A percentile compares a stretch with the other conserved stretches of the same genome.
These are phyloP conservation scores for Globisporangium uncinulatum DNA, from an alignment of 352 stramenopile genomes.

Conservation along the genomic window DNA sequence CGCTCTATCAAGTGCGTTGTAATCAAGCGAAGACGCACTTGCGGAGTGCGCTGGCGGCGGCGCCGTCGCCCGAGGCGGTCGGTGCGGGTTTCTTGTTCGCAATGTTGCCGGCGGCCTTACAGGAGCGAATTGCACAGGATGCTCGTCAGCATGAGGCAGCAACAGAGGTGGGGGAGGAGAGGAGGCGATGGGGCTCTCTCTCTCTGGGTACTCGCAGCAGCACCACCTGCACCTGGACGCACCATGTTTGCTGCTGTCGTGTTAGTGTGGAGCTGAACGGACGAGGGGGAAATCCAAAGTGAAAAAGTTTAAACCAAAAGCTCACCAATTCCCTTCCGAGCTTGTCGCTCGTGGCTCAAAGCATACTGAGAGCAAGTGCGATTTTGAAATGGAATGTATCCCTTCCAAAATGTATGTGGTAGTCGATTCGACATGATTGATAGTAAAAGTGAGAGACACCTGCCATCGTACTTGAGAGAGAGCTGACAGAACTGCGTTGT, in stretches of 20 bases:
- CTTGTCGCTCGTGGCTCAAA: neutral
- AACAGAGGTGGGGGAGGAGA: too few relatives aligned
- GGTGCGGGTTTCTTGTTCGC: conserved; percentile 65
- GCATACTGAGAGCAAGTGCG: neutral
- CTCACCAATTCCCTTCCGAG: too few relatives aligned
- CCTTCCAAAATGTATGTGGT: neutral
- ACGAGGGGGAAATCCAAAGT: conserved; percentile 16
- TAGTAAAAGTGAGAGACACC: neutral
- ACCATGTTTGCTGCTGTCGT: conserved; percentile 9
- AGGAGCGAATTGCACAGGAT: neutral
- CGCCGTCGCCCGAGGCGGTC: conserved; percentile 47
- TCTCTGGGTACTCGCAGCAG: too few relatives aligned
- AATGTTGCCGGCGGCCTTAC: conserved; percentile 34
- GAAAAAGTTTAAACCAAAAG: neutral
- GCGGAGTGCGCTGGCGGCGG: conserved; percentile 62
- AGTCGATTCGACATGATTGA: neutral
- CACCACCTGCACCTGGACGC: neutral
- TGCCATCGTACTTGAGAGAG: neutral
- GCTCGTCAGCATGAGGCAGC: neutral
- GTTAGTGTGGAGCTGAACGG: neutral
- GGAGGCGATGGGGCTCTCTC: too few relatives aligned
- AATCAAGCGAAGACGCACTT: conserved; percentile 32
- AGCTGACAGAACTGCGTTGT: neutral
- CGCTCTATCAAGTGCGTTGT: neutral
- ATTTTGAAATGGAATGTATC: neutral